Base-by-base conservation (phyloP, 73 alveolate genomes). In the Paramecium sexaurelia region DNA sequence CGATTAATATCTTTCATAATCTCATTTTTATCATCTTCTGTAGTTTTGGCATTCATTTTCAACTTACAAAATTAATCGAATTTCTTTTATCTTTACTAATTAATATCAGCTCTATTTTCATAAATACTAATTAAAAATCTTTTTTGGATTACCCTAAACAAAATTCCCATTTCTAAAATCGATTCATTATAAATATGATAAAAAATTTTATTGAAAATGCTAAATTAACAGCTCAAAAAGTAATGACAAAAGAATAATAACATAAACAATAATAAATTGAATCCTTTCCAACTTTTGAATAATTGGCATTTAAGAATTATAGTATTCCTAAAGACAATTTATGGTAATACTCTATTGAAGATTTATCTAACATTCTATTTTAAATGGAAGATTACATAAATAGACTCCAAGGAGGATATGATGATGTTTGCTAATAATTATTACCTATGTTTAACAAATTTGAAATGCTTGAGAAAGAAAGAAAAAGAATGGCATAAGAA, bases 141-240 rank as follows among this genome's bases (percentile, higher is more conserved):
- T n/a, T n/a, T n/a, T n/a, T n/a, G n/a, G n/a, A n/a, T 1, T 75
- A 75, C 73, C 3, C 69, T 75, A 75, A 43, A 24, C 19, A 27
- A 6, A 2, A 27, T 75, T 75, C 67, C 89, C 89, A 75, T 7
- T n/a, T 40, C 66, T 29, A 6, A 40, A 75, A 75, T 33, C 71
- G 22, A 37, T 78, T 39, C 55, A 39, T 41, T 10, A 51, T n/a
- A 51, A 40, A 40, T n/a, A 78, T 78, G 90, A 78, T 78, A n/a
- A 78, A 78, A 40, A 78, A 78, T 78, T 43, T 78, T 9, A 78
- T 78, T 22, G 90, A 78, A 78, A 78, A 78, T 78, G 90, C 90
- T 13, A 78, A 78, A 78, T 22, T 41, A 19, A 78, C 90, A 37
- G 90, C 90, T 6, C 41, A 78, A 24, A 78, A 78, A 45, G 90